phyloP scores from a whole-genome alignment of 2,329 filamentous ascomycete genomes.

The Epichloe gansuensis region DNA sequence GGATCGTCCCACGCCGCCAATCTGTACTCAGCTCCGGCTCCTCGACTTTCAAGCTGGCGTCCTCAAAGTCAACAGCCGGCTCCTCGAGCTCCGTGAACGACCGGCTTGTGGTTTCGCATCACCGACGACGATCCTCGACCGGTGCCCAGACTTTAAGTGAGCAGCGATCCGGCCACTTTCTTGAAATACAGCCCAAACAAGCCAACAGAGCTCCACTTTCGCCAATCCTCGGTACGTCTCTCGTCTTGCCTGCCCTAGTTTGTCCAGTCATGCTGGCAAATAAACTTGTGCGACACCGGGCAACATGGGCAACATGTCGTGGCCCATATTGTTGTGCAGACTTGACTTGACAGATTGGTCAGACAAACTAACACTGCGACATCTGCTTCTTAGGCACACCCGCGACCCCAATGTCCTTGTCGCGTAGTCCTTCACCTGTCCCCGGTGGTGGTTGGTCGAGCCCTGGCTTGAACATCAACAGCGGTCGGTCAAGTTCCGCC shows the following conservation, averaged over 20 bases:
- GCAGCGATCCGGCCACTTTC: slow-evolving; percentile 18
- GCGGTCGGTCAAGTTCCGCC: slow-evolving; percentile 56
- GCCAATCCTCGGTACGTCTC: slow-evolving; percentile 43
- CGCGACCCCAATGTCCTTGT: slow-evolving; percentile 61
- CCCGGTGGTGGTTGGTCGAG: slow-evolving; percentile 82
- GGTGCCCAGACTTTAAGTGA: slow-evolving; percentile 19
- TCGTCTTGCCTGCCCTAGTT: neutral
- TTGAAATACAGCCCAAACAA: slow-evolving; percentile 19
- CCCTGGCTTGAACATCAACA: slow-evolving; percentile 63
- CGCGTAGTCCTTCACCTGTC: slow-evolving; percentile 75
- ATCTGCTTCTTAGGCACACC: slow-evolving; percentile 36
- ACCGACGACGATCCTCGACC: slow-evolving; percentile 37
- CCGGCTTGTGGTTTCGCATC: slow-evolving; percentile 34
- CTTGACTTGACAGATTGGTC: slow-evolving; percentile 13
- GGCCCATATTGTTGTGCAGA: slow-evolving; percentile 9
- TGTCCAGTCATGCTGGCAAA: neutral
- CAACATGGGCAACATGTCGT: slow-evolving; percentile 3
- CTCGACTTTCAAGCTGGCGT: slow-evolving; percentile 35
- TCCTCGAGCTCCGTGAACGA: slow-evolving; percentile 43
- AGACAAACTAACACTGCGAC: slow-evolving; percentile 3
- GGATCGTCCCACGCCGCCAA: neutral
- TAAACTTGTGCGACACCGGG: neutral
- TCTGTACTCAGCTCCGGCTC: slow-evolving; percentile 7
- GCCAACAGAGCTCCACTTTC: slow-evolving; percentile 28
- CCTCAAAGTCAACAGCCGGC: slow-evolving; percentile 34